Conservation (phyloP, 352 stramenopile species). For the Phytophthora vignae region DNA sequence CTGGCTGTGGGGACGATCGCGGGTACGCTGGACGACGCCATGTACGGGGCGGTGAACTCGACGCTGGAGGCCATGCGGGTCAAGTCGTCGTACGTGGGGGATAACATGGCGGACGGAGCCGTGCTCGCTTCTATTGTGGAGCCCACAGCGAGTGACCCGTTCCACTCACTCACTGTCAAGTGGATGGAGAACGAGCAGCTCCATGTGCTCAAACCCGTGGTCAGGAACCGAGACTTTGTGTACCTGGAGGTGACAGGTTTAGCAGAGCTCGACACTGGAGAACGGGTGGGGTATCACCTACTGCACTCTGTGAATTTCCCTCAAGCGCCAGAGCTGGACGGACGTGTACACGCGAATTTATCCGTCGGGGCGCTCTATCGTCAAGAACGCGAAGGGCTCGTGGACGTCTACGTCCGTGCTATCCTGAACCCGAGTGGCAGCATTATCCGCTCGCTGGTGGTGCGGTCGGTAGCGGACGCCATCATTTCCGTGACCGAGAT, state of each 20-base stretch:
- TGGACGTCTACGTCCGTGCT: slow-evolving; percentile 46
- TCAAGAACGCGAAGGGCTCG: slow-evolving; percentile 37
- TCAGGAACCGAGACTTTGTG: slow-evolving; percentile 66
- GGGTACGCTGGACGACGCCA: slow-evolving; percentile 46
- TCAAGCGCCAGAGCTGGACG: slow-evolving; percentile 40
- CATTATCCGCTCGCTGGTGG: slow-evolving; percentile 37
- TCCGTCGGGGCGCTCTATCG: slow-evolving; percentile 56
- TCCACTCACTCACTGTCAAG: slow-evolving; percentile 47
- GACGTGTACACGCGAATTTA: slow-evolving; percentile 34
- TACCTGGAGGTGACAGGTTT: slow-evolving; percentile 62
- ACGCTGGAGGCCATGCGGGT: slow-evolving; percentile 42
- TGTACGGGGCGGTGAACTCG: slow-evolving; percentile 50
- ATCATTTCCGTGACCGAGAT: slow-evolving; percentile 40
- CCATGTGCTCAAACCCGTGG: slow-evolving; percentile 34
- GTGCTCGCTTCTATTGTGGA: slow-evolving; percentile 58
- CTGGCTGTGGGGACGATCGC: slow-evolving; percentile 41
- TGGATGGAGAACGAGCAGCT: slow-evolving; percentile 48
- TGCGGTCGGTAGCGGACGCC: slow-evolving; percentile 29
- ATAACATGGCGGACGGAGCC: slow-evolving; percentile 49
- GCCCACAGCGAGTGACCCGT: slow-evolving; percentile 52
- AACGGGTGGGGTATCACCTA: slow-evolving; percentile 65
- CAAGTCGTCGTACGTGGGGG: slow-evolving; percentile 55
- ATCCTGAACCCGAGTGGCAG: slow-evolving; percentile 46
- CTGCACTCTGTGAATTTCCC: slow-evolving; percentile 61
- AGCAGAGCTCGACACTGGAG: slow-evolving; percentile 39